phyloP scores from a whole-genome alignment of 768 basidiomycete genomes.

The Heimioporus sp. region DNA sequence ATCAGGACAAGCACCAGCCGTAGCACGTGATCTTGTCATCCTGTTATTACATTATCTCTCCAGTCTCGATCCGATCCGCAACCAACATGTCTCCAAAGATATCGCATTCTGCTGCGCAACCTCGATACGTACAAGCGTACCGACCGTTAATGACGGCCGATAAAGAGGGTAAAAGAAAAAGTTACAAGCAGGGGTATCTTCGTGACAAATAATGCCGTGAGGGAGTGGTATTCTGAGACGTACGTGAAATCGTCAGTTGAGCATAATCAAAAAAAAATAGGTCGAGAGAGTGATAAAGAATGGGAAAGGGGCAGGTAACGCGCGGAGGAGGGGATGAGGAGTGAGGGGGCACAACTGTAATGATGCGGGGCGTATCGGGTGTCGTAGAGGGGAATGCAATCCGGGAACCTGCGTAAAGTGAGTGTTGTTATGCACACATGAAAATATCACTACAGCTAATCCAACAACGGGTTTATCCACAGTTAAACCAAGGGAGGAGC shows the following conservation, averaged over 20 bases:
- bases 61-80: too few relatives aligned
- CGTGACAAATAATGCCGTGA: conserved; percentile 26
- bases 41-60: too few relatives aligned
- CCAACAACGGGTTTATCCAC: conserved; percentile 36
- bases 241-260: conserved; percentile 33
- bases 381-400: too few relatives aligned
- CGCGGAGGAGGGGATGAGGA: conserved; percentile 14
- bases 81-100: conserved; percentile 29
- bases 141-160: conserved; percentile 16
- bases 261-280: conserved; percentile 22
- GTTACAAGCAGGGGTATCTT: conserved; percentile 35
- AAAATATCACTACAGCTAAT: conserved; percentile 35
- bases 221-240: conserved; percentile 5
- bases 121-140: conserved; percentile 25
- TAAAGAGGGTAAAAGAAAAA: conserved; percentile 4
- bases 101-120: conserved; percentile 36
- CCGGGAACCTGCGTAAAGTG: conserved; percentile 10
- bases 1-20: too few relatives aligned
- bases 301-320: conserved; percentile 17
- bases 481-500: conserved; percentile 28
- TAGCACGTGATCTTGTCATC: too few relatives aligned
- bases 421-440: conserved; percentile 30
- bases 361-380: too few relatives aligned
- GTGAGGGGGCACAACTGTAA: conserved; percentile 1
- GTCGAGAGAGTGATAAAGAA: background rate